Conservation (phyloP, 768 basidiomycete species). For the Hysterangium stoloniferum region DNA sequence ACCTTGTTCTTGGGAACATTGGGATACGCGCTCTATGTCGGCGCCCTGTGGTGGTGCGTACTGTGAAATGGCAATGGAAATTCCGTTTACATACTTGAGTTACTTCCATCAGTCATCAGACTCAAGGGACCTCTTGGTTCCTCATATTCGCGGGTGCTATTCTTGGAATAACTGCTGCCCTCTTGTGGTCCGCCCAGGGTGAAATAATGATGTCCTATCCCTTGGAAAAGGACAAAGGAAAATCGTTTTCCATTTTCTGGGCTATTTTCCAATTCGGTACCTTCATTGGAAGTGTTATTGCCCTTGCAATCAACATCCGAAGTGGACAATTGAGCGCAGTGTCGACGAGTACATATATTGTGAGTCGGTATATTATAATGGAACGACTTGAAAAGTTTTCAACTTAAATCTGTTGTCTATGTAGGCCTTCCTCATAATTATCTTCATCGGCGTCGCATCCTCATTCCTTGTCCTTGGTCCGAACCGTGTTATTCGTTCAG, state of each 20-base stretch:
- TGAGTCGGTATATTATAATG: conserved; percentile 14
- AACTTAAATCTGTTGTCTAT: conserved; percentile 7
- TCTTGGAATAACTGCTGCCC: conserved; percentile 41
- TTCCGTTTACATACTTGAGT: background rate
- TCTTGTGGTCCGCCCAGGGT: conserved; percentile 49
- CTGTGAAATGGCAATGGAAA: background rate
- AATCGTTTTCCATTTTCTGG: conserved; percentile 47
- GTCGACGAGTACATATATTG: conserved; percentile 34
- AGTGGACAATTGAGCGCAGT: conserved; percentile 25
- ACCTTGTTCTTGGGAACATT: conserved; percentile 44
- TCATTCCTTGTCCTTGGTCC: conserved; percentile 31
- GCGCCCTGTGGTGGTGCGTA: conserved; percentile 34
- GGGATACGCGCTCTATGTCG: conserved; percentile 45
- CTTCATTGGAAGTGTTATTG: conserved; percentile 37
- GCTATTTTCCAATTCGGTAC: conserved; percentile 38
- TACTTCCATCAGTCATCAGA: conserved; percentile 26
- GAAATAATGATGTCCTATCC: conserved; percentile 50
- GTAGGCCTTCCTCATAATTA: conserved; percentile 37
- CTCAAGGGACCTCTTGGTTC: conserved; percentile 35
- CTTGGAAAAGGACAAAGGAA: conserved; percentile 48
- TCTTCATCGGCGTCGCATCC: conserved; percentile 32
- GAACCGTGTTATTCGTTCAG: conserved; percentile 29
- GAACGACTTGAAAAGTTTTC: background rate
- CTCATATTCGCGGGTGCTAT: conserved; percentile 41
- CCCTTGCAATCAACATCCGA: conserved; percentile 34